Conservation (phyloP, 225 moss, liverwort and hornwort species). For the Pseudisothecium myosuroides region DNA sequence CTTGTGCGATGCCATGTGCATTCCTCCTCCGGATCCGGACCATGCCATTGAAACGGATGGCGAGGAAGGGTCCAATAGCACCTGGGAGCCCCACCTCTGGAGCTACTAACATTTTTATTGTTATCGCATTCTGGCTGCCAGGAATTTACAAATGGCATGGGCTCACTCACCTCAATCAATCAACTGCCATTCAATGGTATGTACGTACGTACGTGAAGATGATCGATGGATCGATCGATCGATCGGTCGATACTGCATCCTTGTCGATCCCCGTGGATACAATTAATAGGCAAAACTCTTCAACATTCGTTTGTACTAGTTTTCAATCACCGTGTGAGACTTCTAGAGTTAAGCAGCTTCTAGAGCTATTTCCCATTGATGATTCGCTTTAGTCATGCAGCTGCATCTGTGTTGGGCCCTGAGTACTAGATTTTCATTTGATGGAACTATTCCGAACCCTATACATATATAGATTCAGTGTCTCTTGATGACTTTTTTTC, state of each 20-base stretch:
- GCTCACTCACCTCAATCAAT: not conserved
- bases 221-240: not conserved
- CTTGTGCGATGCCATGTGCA: conserved; percentile 53
- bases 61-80: conserved; percentile 19
- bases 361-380: not conserved
- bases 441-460: not conserved
- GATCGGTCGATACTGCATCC: not conserved
- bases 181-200: not conserved
- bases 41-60: conserved; percentile 35
- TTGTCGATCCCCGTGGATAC: not conserved
- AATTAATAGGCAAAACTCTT: not conserved
- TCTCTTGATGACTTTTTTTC: not conserved
- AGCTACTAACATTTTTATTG: not conserved
- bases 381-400: not conserved
- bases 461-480: not conserved
- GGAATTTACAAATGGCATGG: not conserved
- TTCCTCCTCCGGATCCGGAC: conserved; percentile 30
- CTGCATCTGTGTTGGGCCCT: not conserved
- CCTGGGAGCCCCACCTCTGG: conserved; percentile 57
- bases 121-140: not conserved
- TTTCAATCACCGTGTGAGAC: not conserved
- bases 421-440: not conserved
- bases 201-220: not conserved
- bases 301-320: not conserved
- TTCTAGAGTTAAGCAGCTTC: not conserved